Evolutionary conservation across 805 yeast species (phyloP).

Genomic region (Maudiozyma serrabonitensis): DNA sequence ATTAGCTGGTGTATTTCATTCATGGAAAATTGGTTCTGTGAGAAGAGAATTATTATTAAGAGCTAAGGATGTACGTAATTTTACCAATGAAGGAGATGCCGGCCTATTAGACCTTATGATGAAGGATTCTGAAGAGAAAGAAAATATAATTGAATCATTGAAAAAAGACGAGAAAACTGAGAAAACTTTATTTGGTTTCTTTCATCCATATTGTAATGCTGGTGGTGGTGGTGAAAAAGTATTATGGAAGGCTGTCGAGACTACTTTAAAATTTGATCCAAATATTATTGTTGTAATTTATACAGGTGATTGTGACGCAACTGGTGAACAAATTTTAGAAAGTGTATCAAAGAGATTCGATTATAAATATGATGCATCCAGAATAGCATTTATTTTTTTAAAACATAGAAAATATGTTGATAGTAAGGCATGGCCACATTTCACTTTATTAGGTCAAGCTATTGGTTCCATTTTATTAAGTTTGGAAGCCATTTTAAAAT

Average conservation of each 20-base stretch:
- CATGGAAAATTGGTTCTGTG: conserved; percentile 26
- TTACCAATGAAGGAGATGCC: conserved; percentile 10
- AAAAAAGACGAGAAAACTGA: conserved; percentile 7
- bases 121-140: neutral
- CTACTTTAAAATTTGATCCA: conserved; percentile 44
- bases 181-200: conserved; percentile 59
- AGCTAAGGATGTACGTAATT: conserved; percentile 24
- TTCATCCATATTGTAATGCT: conserved; percentile 92
- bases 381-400: conserved; percentile 57
- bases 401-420: conserved; percentile 52
- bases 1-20: conserved; percentile 7
- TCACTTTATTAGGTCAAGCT: conserved; percentile 83
- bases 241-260: conserved; percentile 83
- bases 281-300: conserved; percentile 58
- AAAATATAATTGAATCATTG: neutral
- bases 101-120: neutral
- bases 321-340: conserved; percentile 39
- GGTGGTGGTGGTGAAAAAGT: conserved; percentile 99
- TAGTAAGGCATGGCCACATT: conserved; percentile 60
- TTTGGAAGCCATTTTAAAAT: conserved; percentile 55
- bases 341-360: conserved; percentile 50
- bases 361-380: conserved; percentile 38
- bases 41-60: conserved; percentile 32
- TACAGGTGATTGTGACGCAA: conserved; percentile 50
- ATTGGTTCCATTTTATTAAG: conserved; percentile 65